These are phyloP conservation scores for Ogataea hybrid DNA, from an alignment of 1,139 yeast genomes.

Conservation along the genomic window DNA sequence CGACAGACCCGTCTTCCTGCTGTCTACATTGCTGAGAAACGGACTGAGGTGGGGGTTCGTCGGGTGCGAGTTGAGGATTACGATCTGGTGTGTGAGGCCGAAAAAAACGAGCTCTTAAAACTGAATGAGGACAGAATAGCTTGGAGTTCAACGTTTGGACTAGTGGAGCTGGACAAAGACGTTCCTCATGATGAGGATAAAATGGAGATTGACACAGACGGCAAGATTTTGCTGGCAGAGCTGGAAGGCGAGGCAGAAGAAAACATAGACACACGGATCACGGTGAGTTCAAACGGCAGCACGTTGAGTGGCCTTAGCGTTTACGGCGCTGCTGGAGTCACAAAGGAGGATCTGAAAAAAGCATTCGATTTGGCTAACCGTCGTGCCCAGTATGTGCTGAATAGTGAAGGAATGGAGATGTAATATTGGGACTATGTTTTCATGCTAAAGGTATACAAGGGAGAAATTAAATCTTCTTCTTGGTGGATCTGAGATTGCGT, in stretches of 20 bases:
- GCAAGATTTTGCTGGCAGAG: conserved; percentile 56
- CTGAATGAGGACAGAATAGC: conserved; percentile 40
- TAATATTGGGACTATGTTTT: not conserved
- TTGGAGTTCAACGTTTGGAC: conserved; percentile 65
- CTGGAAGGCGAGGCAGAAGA: conserved; percentile 83
- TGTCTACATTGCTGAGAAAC: conserved; percentile 58
- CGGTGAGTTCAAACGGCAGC: conserved; percentile 35
- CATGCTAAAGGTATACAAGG: not conserved
- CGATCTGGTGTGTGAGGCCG: conserved; percentile 44
- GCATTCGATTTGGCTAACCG: conserved; percentile 46
- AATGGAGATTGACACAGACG: conserved; percentile 27
- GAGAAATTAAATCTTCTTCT: conserved; percentile 5
- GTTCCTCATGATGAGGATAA: conserved; percentile 35
- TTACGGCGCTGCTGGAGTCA: conserved; percentile 40
- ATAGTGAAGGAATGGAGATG: conserved; percentile 3
- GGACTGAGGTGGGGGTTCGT: conserved; percentile 6
- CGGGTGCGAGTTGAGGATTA: conserved; percentile 23
- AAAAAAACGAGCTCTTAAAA: conserved; percentile 32
- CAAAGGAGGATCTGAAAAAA: conserved; percentile 43
- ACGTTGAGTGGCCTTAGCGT: conserved; percentile 38
- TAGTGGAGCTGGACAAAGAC: conserved; percentile 36
- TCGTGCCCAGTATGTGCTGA: conserved; percentile 37
- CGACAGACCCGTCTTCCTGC: conserved; percentile 60
- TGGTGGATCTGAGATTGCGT: conserved; percentile 15
- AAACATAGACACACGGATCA: conserved; percentile 42